Evolutionary conservation across 1,284 basidiomycete species (phyloP).

Genomic region (Rhodotorula mucilaginosa): DNA sequence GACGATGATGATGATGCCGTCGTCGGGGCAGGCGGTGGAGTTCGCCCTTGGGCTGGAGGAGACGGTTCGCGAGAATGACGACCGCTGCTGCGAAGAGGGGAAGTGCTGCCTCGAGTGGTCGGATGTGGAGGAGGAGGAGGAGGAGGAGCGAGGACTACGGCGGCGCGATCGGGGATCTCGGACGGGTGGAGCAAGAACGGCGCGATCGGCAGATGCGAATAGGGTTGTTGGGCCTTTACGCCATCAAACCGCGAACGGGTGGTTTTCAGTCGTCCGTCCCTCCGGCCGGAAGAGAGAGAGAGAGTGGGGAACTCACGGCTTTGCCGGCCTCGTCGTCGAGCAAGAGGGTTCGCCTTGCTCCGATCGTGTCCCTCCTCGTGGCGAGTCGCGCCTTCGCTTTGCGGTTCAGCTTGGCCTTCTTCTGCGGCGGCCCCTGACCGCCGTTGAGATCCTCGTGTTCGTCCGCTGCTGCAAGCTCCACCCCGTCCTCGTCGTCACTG

Average conservation of each 20-base stretch:
- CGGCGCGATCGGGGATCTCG: conserved; percentile 2
- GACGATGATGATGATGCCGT: neutral
- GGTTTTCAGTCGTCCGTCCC: too few relatives aligned
- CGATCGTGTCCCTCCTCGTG: conserved; percentile 3
- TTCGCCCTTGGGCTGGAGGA: neutral
- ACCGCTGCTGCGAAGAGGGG: too few relatives aligned
- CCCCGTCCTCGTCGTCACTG: neutral
- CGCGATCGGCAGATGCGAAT: conserved; percentile 29
- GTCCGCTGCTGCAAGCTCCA: neutral
- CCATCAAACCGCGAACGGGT: too few relatives aligned
- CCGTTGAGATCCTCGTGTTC: neutral
- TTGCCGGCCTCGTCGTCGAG: conserved; percentile 35
- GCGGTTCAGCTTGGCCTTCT: neutral
- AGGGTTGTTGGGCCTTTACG: conserved; percentile 31
- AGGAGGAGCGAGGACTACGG: neutral
- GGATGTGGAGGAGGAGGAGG: neutral
- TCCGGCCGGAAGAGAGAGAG: neutral
- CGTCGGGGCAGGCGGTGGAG: neutral
- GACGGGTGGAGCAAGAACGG: conserved; percentile 22
- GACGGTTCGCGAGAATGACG: too few relatives aligned
- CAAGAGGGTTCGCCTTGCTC: conserved; percentile 28
- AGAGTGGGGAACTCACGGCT: conserved; percentile 6
- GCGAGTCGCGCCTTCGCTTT: neutral
- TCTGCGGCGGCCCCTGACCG: neutral
- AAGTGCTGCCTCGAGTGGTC: too few relatives aligned